These are phyloP conservation scores for Chytriomyces sp. DNA, from an alignment of 192 early-diverging fungal genomes.

Conservation along the genomic window DNA sequence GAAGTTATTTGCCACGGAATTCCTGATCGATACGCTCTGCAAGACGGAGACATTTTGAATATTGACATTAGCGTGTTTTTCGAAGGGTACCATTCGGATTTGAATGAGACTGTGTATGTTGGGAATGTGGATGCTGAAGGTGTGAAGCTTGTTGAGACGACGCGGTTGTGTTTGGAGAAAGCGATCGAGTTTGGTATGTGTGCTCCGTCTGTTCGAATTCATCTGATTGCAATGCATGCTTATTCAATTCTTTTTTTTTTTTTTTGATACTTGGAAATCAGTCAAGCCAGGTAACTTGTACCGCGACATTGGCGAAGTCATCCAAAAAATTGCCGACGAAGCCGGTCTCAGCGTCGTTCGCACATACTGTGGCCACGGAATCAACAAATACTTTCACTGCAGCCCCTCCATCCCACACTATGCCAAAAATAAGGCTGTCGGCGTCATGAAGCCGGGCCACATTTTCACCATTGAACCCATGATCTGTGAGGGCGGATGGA, in stretches of 20 bases:
- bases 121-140: slow-evolving; percentile 84
- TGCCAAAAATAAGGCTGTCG: slow-evolving; percentile 94
- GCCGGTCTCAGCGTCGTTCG: slow-evolving; percentile 91
- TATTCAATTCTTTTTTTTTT: background rate
- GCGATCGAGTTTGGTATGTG: slow-evolving; percentile 90
- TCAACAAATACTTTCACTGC: slow-evolving; percentile 86
- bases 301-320: slow-evolving; percentile 89
- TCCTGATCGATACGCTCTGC: slow-evolving; percentile 88
- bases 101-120: slow-evolving; percentile 91
- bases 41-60: slow-evolving; percentile 97
- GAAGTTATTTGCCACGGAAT: slow-evolving; percentile 98
- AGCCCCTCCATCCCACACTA: slow-evolving; percentile 94
- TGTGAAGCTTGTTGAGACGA: slow-evolving; percentile 75
- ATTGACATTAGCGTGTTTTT: slow-evolving; percentile 88
- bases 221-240: slow-evolving; percentile 26
- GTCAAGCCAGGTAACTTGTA: slow-evolving; percentile 91
- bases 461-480: slow-evolving; percentile 99
- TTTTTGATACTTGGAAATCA: slow-evolving; percentile 31
- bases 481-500: slow-evolving; percentile 86
- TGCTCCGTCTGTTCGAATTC: background rate
- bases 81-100: slow-evolving; percentile 93
- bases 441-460: slow-evolving; percentile 94
- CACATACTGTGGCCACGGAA: slow-evolving; percentile 93
- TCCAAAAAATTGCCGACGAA: slow-evolving; percentile 82
- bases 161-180: slow-evolving; percentile 86